Evolutionary conservation across 148 eudicot species (phyloP), one percentile per base, ranked within the genome.

Genomic region (Tetragonia tetragonoides): DNA sequence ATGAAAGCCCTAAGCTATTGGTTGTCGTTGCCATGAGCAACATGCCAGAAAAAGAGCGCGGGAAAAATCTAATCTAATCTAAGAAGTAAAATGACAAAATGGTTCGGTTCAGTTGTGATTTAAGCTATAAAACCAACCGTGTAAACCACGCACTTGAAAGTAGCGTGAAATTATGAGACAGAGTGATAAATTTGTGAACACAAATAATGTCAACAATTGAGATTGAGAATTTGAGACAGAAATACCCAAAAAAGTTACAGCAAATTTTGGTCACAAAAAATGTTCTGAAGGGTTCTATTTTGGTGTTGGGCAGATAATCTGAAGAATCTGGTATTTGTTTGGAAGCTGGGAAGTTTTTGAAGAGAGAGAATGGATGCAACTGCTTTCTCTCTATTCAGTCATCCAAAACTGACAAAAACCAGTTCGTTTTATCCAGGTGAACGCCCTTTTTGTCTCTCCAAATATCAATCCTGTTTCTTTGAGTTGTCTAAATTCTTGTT

Each of bases 41-140:
- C 73, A 77, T 81, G 73, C 61, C 76, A 40, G 53, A 20, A 53
- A 40, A 28, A 21, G 21, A 37, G 56, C 57, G 83, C 83, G 83
- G 79, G 71, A 71, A 56, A 70, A 49, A 0, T 0, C 17, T 7
- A 0, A 7, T 20, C n/a, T 14, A 8, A 64, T 10, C 20, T 7
- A 28, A 59, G 37, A 17, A 17, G 3, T 10, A 54, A 54, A 54
- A 54, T 10, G 15, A 54, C 15, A 54, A 54, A 54, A 54, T 10
- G 59, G 11, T 54, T 10, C 2, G 16, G 15, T 15, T 54, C 11
- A 54, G 18, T 54, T 54, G 18, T 54, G 11, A 10, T 3, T 15
- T 17, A 54, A 17, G 59, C 59, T 4, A 54, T 17, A 54, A 54
- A 54, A 54, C 7, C 59, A 54, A 54, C 59, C 59, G 59, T 54